Conservation (phyloP, 2,329 filamentous ascomycete genomes). For the Ceratocystis ficicola region DNA sequence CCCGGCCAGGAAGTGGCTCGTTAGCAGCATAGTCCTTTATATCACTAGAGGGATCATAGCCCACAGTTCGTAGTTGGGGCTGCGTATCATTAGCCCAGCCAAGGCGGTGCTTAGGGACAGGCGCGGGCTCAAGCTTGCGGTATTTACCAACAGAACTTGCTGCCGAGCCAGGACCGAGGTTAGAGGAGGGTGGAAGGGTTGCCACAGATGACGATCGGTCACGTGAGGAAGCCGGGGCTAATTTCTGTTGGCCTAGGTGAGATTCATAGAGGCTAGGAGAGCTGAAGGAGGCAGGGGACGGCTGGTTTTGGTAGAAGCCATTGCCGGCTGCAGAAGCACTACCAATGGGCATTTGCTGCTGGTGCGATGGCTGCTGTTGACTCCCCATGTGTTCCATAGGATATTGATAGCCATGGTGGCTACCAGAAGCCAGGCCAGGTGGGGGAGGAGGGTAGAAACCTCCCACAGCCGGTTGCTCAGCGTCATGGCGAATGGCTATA, state of each 20-base stretch:
- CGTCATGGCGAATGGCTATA: conserved; percentile 12
- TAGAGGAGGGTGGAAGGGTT: conserved; percentile 14
- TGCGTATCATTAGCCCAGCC: conserved; percentile 39
- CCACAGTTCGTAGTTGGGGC: conserved; percentile 46
- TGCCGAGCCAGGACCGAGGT: background rate
- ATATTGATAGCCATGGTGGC: conserved; percentile 11
- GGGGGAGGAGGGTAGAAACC: conserved; percentile 18
- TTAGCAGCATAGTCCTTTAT: conserved; percentile 47
- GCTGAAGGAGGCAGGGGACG: conserved; percentile 12
- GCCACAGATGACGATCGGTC: conserved; percentile 16
- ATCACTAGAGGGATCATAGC: conserved; percentile 42
- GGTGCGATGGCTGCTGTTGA: conserved; percentile 7
- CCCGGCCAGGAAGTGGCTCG: conserved; percentile 44
- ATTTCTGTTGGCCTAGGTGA: conserved; percentile 5
- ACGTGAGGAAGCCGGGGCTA: conserved; percentile 6
- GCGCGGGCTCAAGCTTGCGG: conserved; percentile 47
- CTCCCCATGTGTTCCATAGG: conserved; percentile 9
- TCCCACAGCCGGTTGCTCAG: background rate
- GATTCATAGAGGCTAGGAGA: conserved; percentile 16
- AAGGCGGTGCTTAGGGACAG: conserved; percentile 40
- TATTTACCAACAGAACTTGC: conserved; percentile 32
- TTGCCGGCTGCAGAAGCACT: background rate
- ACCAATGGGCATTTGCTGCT: conserved; percentile 4
- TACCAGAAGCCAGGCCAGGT: conserved; percentile 9
- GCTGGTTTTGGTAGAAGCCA: conserved; percentile 7